A percentile compares a stretch with the other conserved stretches of the same genome.
phyloP scores from a whole-genome alignment of 2,329 filamentous ascomycete genomes.

The Fusarium fujikuroi region DNA sequence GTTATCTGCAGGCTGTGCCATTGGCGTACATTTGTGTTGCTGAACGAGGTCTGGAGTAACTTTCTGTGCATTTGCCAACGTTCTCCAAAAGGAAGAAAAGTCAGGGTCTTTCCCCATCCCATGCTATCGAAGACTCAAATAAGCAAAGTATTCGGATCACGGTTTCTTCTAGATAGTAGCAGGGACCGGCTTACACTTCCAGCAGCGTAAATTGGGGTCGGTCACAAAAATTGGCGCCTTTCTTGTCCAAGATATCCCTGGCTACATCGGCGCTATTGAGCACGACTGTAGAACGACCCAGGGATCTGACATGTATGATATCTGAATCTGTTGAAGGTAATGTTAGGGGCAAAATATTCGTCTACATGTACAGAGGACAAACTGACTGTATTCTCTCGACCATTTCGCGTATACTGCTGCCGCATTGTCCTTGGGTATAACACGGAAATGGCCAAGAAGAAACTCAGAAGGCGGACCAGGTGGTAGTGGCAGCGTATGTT shows the following conservation, averaged over 20 bases:
- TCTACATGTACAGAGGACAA: neutral
- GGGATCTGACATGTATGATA: constrained; percentile 46
- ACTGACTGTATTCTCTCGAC: constrained; percentile 44
- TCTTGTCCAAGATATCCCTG: constrained; percentile 56
- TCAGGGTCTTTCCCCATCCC: constrained; percentile 60
- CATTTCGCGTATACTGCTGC: constrained; percentile 43
- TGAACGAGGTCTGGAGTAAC: constrained; percentile 56
- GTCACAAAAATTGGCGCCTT: constrained; percentile 57
- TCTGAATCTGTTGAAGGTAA: constrained; percentile 42
- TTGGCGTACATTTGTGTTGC: constrained; percentile 48
- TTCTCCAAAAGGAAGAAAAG: constrained; percentile 56
- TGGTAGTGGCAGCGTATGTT: constrained; percentile 33
- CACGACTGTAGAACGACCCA: constrained; percentile 47
- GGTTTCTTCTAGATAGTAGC: neutral
- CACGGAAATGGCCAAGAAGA: constrained; percentile 42
- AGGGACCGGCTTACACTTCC: constrained; percentile 45
- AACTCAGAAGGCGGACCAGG: constrained; percentile 46
- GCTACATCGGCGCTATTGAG: constrained; percentile 48
- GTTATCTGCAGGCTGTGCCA: constrained; percentile 42
- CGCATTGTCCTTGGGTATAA: constrained; percentile 45
- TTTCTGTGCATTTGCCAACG: constrained; percentile 56
- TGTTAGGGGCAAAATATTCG: neutral
- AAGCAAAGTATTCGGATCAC: neutral
- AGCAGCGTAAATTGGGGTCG: constrained; percentile 56
- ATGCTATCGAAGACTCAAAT: constrained; percentile 42